These are phyloP conservation scores for Sporothrix schenckii DNA, from an alignment of 2,329 filamentous ascomycete species.

Conservation along the genomic window DNA sequence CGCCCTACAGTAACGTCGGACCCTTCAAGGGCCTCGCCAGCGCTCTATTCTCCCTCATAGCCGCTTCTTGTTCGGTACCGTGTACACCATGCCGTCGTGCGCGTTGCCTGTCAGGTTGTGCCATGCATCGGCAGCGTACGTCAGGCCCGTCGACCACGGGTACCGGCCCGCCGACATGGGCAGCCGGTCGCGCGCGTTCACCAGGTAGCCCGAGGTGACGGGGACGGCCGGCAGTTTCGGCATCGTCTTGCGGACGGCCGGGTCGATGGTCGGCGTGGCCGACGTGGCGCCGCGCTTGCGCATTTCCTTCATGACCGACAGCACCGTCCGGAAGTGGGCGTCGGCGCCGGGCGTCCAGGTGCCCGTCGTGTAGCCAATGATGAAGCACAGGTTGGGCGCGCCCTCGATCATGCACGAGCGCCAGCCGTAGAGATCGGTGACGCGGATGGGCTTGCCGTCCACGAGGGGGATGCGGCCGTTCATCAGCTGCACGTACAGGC, in stretches of 20 bases:
- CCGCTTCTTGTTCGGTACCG: constrained; percentile 30
- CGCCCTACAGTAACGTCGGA: too few relatives aligned
- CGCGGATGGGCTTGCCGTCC: constrained; percentile 52
- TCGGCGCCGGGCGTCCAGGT: constrained; percentile 67
- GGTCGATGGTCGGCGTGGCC: constrained; percentile 37
- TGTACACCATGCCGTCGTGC: constrained; percentile 34
- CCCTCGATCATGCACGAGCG: constrained; percentile 63
- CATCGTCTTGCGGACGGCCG: constrained; percentile 34
- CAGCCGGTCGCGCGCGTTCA: constrained; percentile 38
- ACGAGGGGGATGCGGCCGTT: constrained; percentile 56
- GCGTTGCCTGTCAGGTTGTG: constrained; percentile 39
- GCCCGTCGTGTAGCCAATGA: constrained; percentile 63
- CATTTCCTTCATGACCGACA: constrained; percentile 36
- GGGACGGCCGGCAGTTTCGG: constrained; percentile 36
- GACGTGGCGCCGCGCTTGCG: constrained; percentile 33
- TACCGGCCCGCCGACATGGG: constrained; percentile 38
- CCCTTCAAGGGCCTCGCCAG: too few relatives aligned
- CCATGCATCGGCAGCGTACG: constrained; percentile 39
- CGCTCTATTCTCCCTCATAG: not conserved
- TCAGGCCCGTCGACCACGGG: constrained; percentile 40
- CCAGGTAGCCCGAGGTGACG: constrained; percentile 40
- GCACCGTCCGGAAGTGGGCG: constrained; percentile 33
- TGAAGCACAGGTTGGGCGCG: constrained; percentile 62
- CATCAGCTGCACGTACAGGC: constrained; percentile 59
- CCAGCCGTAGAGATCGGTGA: constrained; percentile 58